Percentiles rank a stretch among this genome's conserved stretches.
phyloP scores from a whole-genome alignment of 2,329 filamentous ascomycete genomes.

The Hypomyces perniciosus region DNA sequence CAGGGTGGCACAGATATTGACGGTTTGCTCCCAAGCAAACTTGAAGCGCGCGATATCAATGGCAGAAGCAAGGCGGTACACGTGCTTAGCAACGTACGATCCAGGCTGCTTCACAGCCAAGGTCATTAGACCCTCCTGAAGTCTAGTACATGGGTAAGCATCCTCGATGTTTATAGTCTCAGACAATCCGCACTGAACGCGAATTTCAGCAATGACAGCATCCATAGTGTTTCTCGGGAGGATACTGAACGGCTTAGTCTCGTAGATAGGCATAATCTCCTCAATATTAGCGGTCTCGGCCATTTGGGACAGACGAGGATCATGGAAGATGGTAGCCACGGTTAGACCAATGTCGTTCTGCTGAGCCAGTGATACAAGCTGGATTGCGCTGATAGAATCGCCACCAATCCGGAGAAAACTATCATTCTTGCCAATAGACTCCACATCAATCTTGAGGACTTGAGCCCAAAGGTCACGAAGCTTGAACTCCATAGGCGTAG shows the following conservation, averaged over 20 bases:
- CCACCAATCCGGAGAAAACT: conserved; percentile 37
- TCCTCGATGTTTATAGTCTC: conserved; percentile 16
- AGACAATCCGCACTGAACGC: conserved; percentile 2
- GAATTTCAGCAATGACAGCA: not conserved
- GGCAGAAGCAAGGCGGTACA: conserved; percentile 10
- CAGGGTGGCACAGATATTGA: conserved; percentile 15
- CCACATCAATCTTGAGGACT: not conserved
- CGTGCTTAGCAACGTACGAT: conserved; percentile 16
- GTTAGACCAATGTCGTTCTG: conserved; percentile 4
- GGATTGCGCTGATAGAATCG: conserved; percentile 30
- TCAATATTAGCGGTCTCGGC: conserved; percentile 1
- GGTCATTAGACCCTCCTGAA: conserved; percentile 33
- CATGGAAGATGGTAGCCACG: conserved; percentile 7
- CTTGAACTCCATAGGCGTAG: conserved; percentile 3
- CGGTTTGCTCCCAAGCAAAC: conserved; percentile 15
- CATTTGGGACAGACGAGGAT: conserved; percentile 10
- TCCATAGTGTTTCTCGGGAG: not conserved
- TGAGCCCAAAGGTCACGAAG: conserved; percentile 11
- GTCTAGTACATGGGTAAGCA: conserved; percentile 30
- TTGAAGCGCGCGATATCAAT: conserved; percentile 13
- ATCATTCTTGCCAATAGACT: conserved; percentile 14
- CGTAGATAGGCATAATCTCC: conserved; percentile 6
- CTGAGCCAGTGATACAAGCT: conserved; percentile 6
- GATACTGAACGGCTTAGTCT: conserved; percentile 9
- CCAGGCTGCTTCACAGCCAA: conserved; percentile 19